Percentiles rank a stretch among this genome's conserved stretches.
phyloP scores from a whole-genome alignment of 2,329 filamentous ascomycete genomes.

The Camillea tinctor region DNA sequence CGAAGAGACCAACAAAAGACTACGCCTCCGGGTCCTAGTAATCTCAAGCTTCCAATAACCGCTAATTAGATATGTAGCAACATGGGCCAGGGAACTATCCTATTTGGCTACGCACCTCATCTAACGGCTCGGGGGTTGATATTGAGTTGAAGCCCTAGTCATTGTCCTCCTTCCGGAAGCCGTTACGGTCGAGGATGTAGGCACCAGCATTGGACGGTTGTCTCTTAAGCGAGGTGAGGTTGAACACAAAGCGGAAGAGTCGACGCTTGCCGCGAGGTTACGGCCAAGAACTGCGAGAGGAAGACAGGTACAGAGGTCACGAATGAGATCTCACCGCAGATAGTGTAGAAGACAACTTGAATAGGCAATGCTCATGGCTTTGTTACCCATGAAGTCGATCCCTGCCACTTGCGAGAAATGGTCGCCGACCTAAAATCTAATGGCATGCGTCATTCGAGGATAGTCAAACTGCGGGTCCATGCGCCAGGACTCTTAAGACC shows the following conservation, averaged over 20 bases:
- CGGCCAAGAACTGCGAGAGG: slow-evolving; percentile 25
- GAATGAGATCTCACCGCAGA: slow-evolving; percentile 9
- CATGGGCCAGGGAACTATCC: slow-evolving; percentile 23
- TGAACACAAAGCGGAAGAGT: slow-evolving; percentile 18
- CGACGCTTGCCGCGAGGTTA: slow-evolving; percentile 20
- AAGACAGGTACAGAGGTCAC: slow-evolving; percentile 19
- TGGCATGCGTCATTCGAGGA: background rate
- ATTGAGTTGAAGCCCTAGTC: slow-evolving; percentile 17
- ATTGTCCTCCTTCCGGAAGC: slow-evolving; percentile 23
- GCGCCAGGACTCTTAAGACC: slow-evolving; percentile 23
- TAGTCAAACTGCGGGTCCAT: slow-evolving; percentile 20
- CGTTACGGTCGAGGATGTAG: slow-evolving; percentile 21
- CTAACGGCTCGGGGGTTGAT: slow-evolving; percentile 14
- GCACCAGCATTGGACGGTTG: slow-evolving; percentile 23
- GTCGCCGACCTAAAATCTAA: background rate
- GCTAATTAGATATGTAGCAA: background rate
- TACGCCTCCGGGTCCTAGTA: background rate
- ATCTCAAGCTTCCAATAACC: background rate
- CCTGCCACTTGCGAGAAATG: slow-evolving; percentile 19
- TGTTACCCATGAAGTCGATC: slow-evolving; percentile 21
- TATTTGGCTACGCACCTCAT: slow-evolving; percentile 19
- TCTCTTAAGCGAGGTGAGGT: slow-evolving; percentile 7
- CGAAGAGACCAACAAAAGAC: slow-evolving; percentile 17
- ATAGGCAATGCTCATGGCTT: background rate
- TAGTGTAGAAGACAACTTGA: background rate